phyloP scores from a whole-genome alignment of 2,329 filamentous ascomycete genomes.

The Alternaria sp. region DNA sequence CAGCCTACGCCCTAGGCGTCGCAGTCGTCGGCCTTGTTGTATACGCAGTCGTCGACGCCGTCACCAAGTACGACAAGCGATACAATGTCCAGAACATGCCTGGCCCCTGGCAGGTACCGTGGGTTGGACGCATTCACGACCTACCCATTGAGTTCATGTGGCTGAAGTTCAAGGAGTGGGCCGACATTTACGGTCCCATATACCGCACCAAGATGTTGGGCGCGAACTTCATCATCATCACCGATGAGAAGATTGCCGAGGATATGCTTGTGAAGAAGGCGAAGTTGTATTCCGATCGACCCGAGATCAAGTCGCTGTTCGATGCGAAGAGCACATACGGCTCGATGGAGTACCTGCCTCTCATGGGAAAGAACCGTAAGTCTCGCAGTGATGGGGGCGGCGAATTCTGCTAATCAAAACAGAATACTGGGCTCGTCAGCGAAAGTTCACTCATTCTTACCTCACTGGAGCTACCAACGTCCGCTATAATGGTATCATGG shows the following conservation, averaged over 20 bases:
- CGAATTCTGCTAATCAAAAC: slow-evolving; percentile 14
- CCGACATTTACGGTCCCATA: slow-evolving; percentile 43
- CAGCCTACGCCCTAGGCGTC: slow-evolving; percentile 44
- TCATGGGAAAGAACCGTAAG: slow-evolving; percentile 64
- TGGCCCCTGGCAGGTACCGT: slow-evolving; percentile 50
- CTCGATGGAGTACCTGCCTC: slow-evolving; percentile 62
- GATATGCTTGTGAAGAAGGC: slow-evolving; percentile 61
- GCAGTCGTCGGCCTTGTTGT: slow-evolving; percentile 48
- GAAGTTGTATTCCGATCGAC: slow-evolving; percentile 60
- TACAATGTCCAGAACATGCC: slow-evolving; percentile 47
- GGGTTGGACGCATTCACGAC: slow-evolving; percentile 46
- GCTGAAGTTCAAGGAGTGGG: slow-evolving; percentile 58
- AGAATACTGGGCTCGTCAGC: slow-evolving; percentile 63
- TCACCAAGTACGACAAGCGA: slow-evolving; percentile 45
- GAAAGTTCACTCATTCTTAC: slow-evolving; percentile 60
- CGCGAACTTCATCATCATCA: slow-evolving; percentile 57
- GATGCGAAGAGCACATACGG: slow-evolving; percentile 62
- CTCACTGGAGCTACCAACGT: slow-evolving; percentile 55
- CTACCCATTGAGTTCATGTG: slow-evolving; percentile 52
- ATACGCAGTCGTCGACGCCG: slow-evolving; percentile 44
- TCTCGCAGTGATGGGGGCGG: neutral
- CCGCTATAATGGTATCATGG: slow-evolving; percentile 57
- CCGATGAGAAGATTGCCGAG: slow-evolving; percentile 60
- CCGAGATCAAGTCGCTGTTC: slow-evolving; percentile 58
- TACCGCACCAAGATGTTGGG: slow-evolving; percentile 48